A percentile compares a stretch with the other conserved stretches of the same genome.
Evolutionary conservation across 495 filamentous ascomycete genomes (phyloP).

Genomic region (Daldinia grandis): DNA sequence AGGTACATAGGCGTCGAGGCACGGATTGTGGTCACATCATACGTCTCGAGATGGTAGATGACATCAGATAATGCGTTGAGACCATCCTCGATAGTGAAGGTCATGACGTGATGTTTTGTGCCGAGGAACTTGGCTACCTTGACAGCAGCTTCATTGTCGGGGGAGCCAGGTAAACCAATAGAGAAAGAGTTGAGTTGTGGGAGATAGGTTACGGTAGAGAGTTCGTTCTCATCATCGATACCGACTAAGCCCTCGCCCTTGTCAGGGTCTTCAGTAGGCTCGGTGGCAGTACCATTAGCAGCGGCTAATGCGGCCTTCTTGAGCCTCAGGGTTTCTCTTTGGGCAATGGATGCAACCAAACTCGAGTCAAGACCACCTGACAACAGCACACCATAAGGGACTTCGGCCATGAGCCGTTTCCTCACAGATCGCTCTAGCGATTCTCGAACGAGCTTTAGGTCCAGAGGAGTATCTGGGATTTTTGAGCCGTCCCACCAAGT

Average conservation of each 20-base stretch:
- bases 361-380: conserved; percentile 97
- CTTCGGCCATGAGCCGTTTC: conserved; percentile 98
- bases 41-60: conserved; percentile 96
- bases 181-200: conserved; percentile 98
- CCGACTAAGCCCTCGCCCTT: conserved; percentile 79
- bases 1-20: conserved; percentile 99
- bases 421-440: conserved; percentile 90
- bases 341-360: conserved; percentile 92
- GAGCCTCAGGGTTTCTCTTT: conserved; percentile 84
- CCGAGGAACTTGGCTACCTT: conserved; percentile 95
- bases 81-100: conserved; percentile 96
- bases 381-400: conserved; percentile 94
- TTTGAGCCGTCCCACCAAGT: conserved; percentile 88
- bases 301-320: conserved; percentile 65
- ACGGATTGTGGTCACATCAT: conserved; percentile 97
- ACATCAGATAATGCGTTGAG: conserved; percentile 96
- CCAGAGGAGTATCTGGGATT: conserved; percentile 79
- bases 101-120: conserved; percentile 97
- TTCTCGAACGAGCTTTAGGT: conserved; percentile 80
- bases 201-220: conserved; percentile 89
- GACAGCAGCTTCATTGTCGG: conserved; percentile 86
- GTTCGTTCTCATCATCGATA: conserved; percentile 88
- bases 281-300: conserved; percentile 52
- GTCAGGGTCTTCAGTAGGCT: conserved; percentile 57
- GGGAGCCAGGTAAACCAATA: conserved; percentile 89